phyloP scores from a whole-genome alignment of 306 rosid genomes.

The Dryas octopetala region DNA sequence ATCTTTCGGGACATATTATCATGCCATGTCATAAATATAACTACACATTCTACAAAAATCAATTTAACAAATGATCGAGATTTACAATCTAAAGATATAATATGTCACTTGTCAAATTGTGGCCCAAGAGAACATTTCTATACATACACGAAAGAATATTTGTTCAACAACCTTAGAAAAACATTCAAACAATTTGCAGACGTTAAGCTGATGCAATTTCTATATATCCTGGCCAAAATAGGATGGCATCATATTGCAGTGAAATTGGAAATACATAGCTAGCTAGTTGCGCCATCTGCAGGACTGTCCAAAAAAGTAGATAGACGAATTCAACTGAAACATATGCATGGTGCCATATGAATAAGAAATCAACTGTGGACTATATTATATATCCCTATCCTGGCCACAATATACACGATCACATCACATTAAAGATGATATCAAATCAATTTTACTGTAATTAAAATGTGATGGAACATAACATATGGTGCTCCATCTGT shows the following conservation, averaged over 20 bases:
- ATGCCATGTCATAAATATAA: no score
- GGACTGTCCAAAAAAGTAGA: neutral
- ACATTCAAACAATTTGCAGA: neutral
- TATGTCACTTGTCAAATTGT: no score
- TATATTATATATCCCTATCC: neutral
- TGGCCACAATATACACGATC: neutral
- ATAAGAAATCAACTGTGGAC: constrained; percentile 5
- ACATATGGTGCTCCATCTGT: neutral
- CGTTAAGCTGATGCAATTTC: neutral
- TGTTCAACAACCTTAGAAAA: neutral
- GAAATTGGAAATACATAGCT: neutral
- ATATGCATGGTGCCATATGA: neutral
- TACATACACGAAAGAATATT: neutral
- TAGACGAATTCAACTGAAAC: neutral
- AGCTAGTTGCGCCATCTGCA: neutral
- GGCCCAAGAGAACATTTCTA: no score
- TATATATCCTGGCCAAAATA: neutral
- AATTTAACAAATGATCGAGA: no score
- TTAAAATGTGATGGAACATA: constrained; percentile 13
- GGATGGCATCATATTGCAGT: neutral
- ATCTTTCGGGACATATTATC: no score
- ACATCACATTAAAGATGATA: neutral
- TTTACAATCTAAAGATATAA: no score
- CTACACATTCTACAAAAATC: no score
- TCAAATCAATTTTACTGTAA: neutral